Conservation (phyloP, 768 basidiomycete species). For the Rhizopogon sp. region DNA sequence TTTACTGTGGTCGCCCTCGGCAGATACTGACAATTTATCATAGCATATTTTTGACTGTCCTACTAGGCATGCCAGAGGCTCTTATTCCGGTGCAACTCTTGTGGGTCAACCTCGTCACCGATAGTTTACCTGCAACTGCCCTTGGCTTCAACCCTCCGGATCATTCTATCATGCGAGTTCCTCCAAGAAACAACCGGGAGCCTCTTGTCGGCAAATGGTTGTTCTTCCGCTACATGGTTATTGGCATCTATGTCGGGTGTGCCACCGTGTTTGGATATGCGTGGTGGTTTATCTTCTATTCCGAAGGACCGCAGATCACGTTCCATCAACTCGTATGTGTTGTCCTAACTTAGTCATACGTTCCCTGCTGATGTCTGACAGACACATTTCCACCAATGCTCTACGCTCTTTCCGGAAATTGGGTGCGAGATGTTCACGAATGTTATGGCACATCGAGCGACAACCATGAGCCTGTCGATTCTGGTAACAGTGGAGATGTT, state of each 20-base stretch:
- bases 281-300: slow-evolving; percentile 97
- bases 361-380: slow-evolving; percentile 25
- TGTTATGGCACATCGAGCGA: slow-evolving; percentile 78
- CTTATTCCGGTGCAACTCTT: slow-evolving; percentile 96
- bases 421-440: slow-evolving; percentile 97
- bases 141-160: slow-evolving; percentile 98
- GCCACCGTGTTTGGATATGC: slow-evolving; percentile 98
- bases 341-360: background rate
- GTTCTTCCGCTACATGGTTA: slow-evolving; percentile 92
- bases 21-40: slow-evolving; percentile 7
- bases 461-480: slow-evolving; percentile 95
- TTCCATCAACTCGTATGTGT: slow-evolving; percentile 84
- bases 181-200: slow-evolving; percentile 85
- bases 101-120: slow-evolving; percentile 98
- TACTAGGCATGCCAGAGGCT: slow-evolving; percentile 99
- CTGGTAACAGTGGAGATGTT: slow-evolving; percentile 97
- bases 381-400: slow-evolving; percentile 97
- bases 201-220: slow-evolving; percentile 91
- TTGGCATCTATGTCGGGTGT: slow-evolving; percentile 90
- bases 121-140: slow-evolving; percentile 93
- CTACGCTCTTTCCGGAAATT: slow-evolving; percentile 76
- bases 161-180: slow-evolving; percentile 93
- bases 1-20: background rate
- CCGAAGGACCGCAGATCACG: slow-evolving; percentile 86
- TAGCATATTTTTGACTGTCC: slow-evolving; percentile 93